Conservation (phyloP, 1,284 basidiomycete species). For the Tranzscheliella williamsii region DNA sequence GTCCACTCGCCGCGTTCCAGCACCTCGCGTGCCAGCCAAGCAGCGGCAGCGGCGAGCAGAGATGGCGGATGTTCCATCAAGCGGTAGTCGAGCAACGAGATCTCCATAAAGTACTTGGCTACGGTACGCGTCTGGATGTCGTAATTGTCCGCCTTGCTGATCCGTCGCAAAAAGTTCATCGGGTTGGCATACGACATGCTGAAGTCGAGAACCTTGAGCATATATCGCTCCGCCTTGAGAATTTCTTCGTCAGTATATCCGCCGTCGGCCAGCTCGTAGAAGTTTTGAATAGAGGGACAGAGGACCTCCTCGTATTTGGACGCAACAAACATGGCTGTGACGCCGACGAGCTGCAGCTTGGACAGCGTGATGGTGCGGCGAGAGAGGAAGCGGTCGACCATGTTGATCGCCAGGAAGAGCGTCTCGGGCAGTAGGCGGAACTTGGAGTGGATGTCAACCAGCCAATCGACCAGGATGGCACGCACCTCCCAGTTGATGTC, state of each 20-base stretch:
- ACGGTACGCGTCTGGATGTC: slow-evolving; percentile 87
- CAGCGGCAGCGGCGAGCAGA: slow-evolving; percentile 80
- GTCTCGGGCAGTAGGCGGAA: slow-evolving; percentile 95
- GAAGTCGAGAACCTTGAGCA: slow-evolving; percentile 88
- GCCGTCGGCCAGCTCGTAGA: slow-evolving; percentile 66
- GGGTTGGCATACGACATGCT: slow-evolving; percentile 91
- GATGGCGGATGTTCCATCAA: slow-evolving; percentile 81
- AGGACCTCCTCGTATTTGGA: slow-evolving; percentile 96
- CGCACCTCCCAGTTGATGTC: slow-evolving; percentile 64
- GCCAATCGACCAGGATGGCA: slow-evolving; percentile 92
- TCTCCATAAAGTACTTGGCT: slow-evolving; percentile 80
- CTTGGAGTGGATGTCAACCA: slow-evolving; percentile 91
- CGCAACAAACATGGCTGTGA: slow-evolving; percentile 90
- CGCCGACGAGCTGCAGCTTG: slow-evolving; percentile 92
- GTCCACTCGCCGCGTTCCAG: slow-evolving; percentile 81
- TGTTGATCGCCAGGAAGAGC: slow-evolving; percentile 89
- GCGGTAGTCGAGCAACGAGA: slow-evolving; percentile 82
- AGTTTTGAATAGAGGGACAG: slow-evolving; percentile 83
- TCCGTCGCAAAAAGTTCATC: slow-evolving; percentile 83
- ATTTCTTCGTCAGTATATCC: slow-evolving; percentile 58
- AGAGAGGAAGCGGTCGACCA: slow-evolving; percentile 95
- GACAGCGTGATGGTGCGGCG: slow-evolving; percentile 83
- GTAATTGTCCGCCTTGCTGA: slow-evolving; percentile 60
- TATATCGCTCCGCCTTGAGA: slow-evolving; percentile 78
- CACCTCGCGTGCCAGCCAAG: slow-evolving; percentile 87